phyloP scores from a whole-genome alignment of 1,284 basidiomycete genomes.

The Tylopilus orsonianus region DNA sequence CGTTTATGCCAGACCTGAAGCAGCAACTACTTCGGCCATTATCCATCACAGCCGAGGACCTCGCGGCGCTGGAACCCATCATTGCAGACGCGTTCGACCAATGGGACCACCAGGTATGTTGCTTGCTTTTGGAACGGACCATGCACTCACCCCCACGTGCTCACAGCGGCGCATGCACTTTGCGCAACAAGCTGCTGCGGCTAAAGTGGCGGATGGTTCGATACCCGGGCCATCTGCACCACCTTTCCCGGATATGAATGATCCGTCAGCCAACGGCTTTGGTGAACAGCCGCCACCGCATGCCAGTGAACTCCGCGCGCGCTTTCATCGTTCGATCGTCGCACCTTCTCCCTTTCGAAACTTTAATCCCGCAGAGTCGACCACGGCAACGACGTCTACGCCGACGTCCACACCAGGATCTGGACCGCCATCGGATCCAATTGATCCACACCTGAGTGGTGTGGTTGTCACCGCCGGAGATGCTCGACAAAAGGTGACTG shows the following conservation, averaged over 20 bases:
- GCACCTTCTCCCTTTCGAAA: conserved; percentile 66
- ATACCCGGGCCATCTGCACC: conserved; percentile 38
- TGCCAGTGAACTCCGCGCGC: conserved; percentile 63
- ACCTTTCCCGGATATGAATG: conserved; percentile 36
- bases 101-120: conserved; percentile 71
- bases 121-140: not conserved
- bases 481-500: conserved; percentile 22
- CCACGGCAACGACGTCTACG: conserved; percentile 35
- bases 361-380: conserved; percentile 33
- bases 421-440: conserved; percentile 41
- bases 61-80: conserved; percentile 72
- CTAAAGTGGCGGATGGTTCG: conserved; percentile 32
- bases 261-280: conserved; percentile 35
- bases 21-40: conserved; percentile 69
- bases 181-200: conserved; percentile 49
- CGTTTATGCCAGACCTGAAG: conserved; percentile 68
- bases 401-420: conserved; percentile 40
- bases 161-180: conserved; percentile 63
- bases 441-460: conserved; percentile 47
- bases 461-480: conserved; percentile 29
- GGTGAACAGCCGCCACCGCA: conserved; percentile 31
- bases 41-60: conserved; percentile 72
- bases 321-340: conserved; percentile 65
- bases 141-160: conserved; percentile 4
- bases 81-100: conserved; percentile 81